phyloP scores from a whole-genome alignment of 2,329 filamentous ascomycete genomes.

The Cladosporium sp. region DNA sequence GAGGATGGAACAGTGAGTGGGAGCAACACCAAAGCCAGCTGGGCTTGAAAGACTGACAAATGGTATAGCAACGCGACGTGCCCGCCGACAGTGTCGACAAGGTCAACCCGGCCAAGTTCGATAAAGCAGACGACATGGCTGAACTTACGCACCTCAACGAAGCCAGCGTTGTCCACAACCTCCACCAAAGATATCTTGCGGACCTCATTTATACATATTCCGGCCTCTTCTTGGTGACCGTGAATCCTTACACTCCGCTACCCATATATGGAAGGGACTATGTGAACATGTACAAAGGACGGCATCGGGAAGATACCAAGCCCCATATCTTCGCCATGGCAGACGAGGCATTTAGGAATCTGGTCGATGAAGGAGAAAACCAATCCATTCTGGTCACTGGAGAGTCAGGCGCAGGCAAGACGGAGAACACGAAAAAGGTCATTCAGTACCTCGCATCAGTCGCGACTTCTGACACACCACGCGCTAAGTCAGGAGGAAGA shows the following conservation, averaged over 20 bases:
- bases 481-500: slow-evolving; percentile 53
- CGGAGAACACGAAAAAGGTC: slow-evolving; percentile 98
- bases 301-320: slow-evolving; percentile 85
- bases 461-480: slow-evolving; percentile 70
- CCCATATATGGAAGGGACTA: slow-evolving; percentile 97
- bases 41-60: slow-evolving; percentile 4
- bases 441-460: slow-evolving; percentile 97
- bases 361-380: slow-evolving; percentile 91
- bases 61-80: slow-evolving; percentile 72
- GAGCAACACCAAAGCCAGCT: background rate
- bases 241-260: slow-evolving; percentile 91
- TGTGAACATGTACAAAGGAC: slow-evolving; percentile 94
- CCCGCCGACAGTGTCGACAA: slow-evolving; percentile 88
- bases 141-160: slow-evolving; percentile 97
- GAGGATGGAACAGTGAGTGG: slow-evolving; percentile 77
- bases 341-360: slow-evolving; percentile 89
- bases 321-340: slow-evolving; percentile 98
- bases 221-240: slow-evolving; percentile 89
- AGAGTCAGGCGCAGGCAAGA: slow-evolving; percentile 96
- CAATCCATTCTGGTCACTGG: slow-evolving; percentile 97
- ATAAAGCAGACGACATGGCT: slow-evolving; percentile 99
- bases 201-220: slow-evolving; percentile 98
- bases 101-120: slow-evolving; percentile 98
- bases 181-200: slow-evolving; percentile 89
- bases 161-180: slow-evolving; percentile 93